Evolutionary conservation across 2,329 filamentous ascomycete genomes (phyloP).

Genomic region (Aspergillus sp.): DNA sequence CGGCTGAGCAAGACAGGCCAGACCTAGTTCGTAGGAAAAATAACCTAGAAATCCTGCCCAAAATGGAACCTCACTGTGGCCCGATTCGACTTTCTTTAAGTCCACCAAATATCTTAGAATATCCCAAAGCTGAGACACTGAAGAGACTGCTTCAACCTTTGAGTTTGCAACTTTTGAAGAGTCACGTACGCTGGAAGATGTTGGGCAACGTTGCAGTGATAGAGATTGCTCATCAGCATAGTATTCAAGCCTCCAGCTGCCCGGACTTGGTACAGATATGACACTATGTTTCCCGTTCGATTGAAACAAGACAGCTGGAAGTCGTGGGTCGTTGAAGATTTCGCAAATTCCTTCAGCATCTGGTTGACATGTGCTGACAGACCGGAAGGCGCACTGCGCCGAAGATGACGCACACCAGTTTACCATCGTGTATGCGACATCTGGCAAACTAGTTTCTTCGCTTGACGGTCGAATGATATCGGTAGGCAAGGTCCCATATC

Average conservation of each 20-base stretch:
- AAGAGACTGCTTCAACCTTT: constrained; percentile 18
- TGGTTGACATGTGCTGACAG: constrained; percentile 22
- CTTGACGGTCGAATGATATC: constrained; percentile 20
- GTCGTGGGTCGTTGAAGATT: constrained; percentile 30
- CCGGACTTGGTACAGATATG: constrained; percentile 35
- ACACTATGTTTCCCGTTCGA: constrained; percentile 43
- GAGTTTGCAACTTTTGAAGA: not conserved
- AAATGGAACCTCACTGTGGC: constrained; percentile 55
- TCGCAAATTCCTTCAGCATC: constrained; percentile 36
- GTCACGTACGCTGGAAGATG: not conserved
- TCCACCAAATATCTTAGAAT: constrained; percentile 39
- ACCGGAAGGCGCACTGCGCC: constrained; percentile 24
- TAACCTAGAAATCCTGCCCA: constrained; percentile 83
- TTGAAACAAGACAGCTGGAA: constrained; percentile 41
- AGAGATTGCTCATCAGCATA: constrained; percentile 24
- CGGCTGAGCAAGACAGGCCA: constrained; percentile 54
- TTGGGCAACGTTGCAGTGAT: constrained; percentile 22
- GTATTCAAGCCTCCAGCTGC: constrained; percentile 40
- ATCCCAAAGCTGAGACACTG: constrained; percentile 34
- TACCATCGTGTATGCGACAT: constrained; percentile 50
- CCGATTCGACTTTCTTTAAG: constrained; percentile 37
- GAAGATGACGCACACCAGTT: constrained; percentile 34
- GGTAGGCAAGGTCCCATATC: constrained; percentile 19
- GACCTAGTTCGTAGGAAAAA: constrained; percentile 78
- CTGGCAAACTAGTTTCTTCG: constrained; percentile 21